Conservation (phyloP, 1,139 yeast genomes). For the Protomyces arabidopsidicola region DNA sequence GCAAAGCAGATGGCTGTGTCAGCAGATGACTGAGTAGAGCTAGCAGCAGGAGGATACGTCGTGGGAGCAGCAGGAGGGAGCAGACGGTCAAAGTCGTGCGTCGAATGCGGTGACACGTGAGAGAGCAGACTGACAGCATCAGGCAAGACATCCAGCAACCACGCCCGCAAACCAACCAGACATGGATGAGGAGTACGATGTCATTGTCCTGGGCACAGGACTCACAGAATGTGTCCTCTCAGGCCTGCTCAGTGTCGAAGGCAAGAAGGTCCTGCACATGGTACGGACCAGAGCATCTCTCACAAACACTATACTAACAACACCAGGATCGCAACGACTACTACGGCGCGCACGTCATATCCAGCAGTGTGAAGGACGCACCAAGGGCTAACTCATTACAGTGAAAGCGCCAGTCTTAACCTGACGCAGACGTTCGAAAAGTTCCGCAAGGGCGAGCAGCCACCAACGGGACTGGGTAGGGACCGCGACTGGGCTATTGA, state of each 20-base stretch:
- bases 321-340: conserved; percentile 78
- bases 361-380: not conserved
- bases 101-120: too few relatives aligned
- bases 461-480: conserved; percentile 70
- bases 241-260: conserved; percentile 90
- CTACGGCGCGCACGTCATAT: conserved; percentile 59
- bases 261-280: conserved; percentile 92
- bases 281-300: not conserved
- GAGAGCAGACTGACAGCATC: too few relatives aligned
- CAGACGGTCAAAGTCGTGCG: too few relatives aligned
- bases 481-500: conserved; percentile 98
- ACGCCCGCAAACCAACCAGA: too few relatives aligned
- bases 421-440: conserved; percentile 48
- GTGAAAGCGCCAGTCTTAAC: conserved; percentile 62
- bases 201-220: conserved; percentile 78
- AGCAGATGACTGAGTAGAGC: too few relatives aligned
- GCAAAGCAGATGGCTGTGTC: too few relatives aligned
- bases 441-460: conserved; percentile 53
- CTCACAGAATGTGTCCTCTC: conserved; percentile 93
- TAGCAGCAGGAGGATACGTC: too few relatives aligned
- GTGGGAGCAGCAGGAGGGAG: too few relatives aligned
- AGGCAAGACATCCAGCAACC: too few relatives aligned
- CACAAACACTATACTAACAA: not conserved
- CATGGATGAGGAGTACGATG: conserved; percentile 96
- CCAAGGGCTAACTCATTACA: conserved; percentile 18